Evolutionary conservation across 225 moss, liverwort and hornwort species (phyloP), one percentile per base, ranked within the genome.

Genomic region (Bryoerythrophyllum caledonicum): DNA sequence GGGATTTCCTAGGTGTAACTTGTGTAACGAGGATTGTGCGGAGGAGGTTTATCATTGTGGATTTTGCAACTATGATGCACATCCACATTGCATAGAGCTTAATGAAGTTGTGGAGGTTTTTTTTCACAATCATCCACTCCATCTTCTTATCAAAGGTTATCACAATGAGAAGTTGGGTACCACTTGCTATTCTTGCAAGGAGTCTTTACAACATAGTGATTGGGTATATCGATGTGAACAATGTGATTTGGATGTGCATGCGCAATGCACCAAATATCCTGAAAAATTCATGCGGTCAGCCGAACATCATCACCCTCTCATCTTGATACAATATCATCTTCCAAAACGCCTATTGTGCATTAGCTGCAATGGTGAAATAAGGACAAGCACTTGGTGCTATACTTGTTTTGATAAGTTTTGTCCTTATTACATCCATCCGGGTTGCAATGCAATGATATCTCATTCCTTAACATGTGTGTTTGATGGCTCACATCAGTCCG

Each of bases 271-370:
- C 20, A 71, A 59, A 20, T 28, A 30, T 27, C 12, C 11, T 1
- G 7, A 19, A 2, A 6, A 5, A 27, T 19, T 0, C 0, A 7
- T 14, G 17, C 0, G 0, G 0, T 0, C 0, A 8, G 2, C 4
- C 13, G 2, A 0, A 0, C 0, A 0, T 6, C 58, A 41, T 58
- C 58, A 71, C 19, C 2, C 7, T 17, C 6, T 71, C 5, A 71
- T 9, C 3, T 6, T 58, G 25, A 27, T 1, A 16, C 19, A 20
- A 15, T 35, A 16, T 7, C 8, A 0, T 0, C 40, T 11, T 0
- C 19, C 0, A 0, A 43, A 59, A 11, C 7, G 2, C 16, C 0
- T 25, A 0, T 2, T 0, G 10, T 58, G 43, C 5, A 1, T 8
- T 0, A 2, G 41, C 0, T 71, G 58, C 20, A 41, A 6, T 3